phyloP scores from a whole-genome alignment of 768 basidiomycete genomes.

The Russula foetens region DNA sequence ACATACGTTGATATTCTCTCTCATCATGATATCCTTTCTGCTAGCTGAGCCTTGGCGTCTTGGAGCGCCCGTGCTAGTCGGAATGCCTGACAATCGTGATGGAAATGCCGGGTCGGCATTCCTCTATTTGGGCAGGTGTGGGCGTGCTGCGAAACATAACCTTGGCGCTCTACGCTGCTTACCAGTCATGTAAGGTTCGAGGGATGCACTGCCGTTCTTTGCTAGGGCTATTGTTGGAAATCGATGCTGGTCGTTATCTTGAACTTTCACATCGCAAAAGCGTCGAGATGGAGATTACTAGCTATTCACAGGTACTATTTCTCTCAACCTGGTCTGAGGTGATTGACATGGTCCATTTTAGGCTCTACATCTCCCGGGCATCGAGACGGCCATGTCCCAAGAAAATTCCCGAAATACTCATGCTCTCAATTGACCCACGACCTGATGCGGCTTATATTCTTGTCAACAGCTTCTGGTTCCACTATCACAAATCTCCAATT shows the following conservation, averaged over 20 bases:
- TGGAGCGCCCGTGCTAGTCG: conserved; percentile 43
- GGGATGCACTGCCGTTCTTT: conserved; percentile 60
- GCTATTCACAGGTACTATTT: conserved; percentile 47
- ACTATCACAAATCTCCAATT: conserved; percentile 66
- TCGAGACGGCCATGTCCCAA: conserved; percentile 30
- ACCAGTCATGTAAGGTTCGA: conserved; percentile 54
- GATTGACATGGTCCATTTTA: conserved; percentile 14
- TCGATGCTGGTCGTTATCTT: conserved; percentile 55
- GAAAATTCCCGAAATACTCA: conserved; percentile 53
- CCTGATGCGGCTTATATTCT: conserved; percentile 58
- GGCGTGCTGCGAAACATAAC: conserved; percentile 48
- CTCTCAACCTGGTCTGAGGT: neutral
- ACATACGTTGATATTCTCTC: neutral
- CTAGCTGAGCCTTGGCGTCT: conserved; percentile 32
- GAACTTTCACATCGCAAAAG: conserved; percentile 48
- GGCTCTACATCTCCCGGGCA: conserved; percentile 36
- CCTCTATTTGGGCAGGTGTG: conserved; percentile 74
- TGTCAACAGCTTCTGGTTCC: conserved; percentile 75
- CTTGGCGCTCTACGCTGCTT: conserved; percentile 49
- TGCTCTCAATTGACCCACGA: conserved; percentile 51
- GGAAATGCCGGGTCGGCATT: conserved; percentile 64
- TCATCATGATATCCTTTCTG: neutral
- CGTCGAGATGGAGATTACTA: conserved; percentile 49
- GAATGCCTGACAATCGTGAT: conserved; percentile 54
- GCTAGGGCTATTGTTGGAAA: conserved; percentile 52